Evolutionary conservation across 164 flowering plant species (phyloP).

Genomic region (Kalanchoe fedtschenkoi): DNA sequence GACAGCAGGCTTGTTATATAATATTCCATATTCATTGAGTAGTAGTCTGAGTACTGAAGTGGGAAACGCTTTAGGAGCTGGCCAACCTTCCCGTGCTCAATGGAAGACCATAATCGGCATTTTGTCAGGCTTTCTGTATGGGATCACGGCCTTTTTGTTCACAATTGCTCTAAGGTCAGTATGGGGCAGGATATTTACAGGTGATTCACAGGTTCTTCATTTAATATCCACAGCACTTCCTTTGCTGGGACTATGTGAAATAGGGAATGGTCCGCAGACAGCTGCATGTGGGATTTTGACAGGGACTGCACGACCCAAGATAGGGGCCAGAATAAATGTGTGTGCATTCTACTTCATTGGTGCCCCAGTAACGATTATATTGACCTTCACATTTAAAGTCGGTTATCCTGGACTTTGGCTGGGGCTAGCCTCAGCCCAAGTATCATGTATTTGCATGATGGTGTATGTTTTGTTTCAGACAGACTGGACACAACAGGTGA

Average conservation of each 20-base stretch:
- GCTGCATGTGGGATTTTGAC: conserved; percentile 30
- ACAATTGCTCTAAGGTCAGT: conserved; percentile 22
- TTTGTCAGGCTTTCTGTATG: conserved; percentile 11
- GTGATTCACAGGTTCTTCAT: conserved; percentile 21
- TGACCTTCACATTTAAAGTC: conserved; percentile 17
- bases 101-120: conserved; percentile 21
- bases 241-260: conserved; percentile 34
- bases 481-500: conserved; percentile 32
- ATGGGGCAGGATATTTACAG: conserved; percentile 32
- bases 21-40: conserved; percentile 33
- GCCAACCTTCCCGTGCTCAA: conserved; percentile 27
- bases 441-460: conserved; percentile 32
- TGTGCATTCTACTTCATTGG: conserved; percentile 35
- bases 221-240: conserved; percentile 30
- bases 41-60: conserved; percentile 27
- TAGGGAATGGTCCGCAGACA: conserved; percentile 40
- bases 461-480: conserved; percentile 19
- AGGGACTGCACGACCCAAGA: conserved; percentile 31
- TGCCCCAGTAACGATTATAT: conserved; percentile 23
- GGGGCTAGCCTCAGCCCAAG: conserved; percentile 35
- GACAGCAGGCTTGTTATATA: conserved; percentile 34
- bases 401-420: conserved; percentile 34
- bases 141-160: conserved; percentile 6
- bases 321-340: conserved; percentile 29
- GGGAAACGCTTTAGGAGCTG: conserved; percentile 40